Conservation (phyloP, 2,329 filamentous ascomycete species). For the Ceratocystis diversiconidia region DNA sequence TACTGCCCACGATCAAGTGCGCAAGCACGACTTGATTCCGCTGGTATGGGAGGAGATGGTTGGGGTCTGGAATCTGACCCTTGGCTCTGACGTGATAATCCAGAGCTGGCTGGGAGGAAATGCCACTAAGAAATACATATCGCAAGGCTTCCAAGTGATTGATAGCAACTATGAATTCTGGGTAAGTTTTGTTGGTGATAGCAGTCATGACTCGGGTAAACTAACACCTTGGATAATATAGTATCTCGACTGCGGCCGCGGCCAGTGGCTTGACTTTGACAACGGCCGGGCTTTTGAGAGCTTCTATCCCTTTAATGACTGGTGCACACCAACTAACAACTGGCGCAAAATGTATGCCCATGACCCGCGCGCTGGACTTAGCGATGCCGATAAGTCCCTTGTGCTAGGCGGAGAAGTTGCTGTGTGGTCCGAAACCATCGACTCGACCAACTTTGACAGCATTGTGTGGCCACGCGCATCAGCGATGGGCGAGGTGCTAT, state of each 20-base stretch:
- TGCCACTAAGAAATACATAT: constrained; percentile 46
- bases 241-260: constrained; percentile 75
- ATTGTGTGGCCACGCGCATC: constrained; percentile 65
- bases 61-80: constrained; percentile 59
- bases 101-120: constrained; percentile 61
- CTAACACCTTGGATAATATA: constrained; percentile 25
- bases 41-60: constrained; percentile 85
- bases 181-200: constrained; percentile 33
- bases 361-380: constrained; percentile 54
- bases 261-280: constrained; percentile 61
- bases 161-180: constrained; percentile 66
- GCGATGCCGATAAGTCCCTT: constrained; percentile 45
- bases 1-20: constrained; percentile 51
- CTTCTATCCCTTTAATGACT: constrained; percentile 62
- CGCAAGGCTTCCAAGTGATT: constrained; percentile 54
- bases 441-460: constrained; percentile 58
- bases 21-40: constrained; percentile 50
- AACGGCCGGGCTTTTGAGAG: constrained; percentile 37
- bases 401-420: constrained; percentile 72
- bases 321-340: constrained; percentile 65
- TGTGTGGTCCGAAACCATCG: constrained; percentile 69
- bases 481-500: constrained; percentile 65
- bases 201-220: neutral
- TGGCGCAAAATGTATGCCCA: constrained; percentile 74
- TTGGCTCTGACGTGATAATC: constrained; percentile 57